These are phyloP conservation scores for Eimeria tenella DNA, from an alignment of 169 alveolate species.

Conservation along the genomic window DNA sequence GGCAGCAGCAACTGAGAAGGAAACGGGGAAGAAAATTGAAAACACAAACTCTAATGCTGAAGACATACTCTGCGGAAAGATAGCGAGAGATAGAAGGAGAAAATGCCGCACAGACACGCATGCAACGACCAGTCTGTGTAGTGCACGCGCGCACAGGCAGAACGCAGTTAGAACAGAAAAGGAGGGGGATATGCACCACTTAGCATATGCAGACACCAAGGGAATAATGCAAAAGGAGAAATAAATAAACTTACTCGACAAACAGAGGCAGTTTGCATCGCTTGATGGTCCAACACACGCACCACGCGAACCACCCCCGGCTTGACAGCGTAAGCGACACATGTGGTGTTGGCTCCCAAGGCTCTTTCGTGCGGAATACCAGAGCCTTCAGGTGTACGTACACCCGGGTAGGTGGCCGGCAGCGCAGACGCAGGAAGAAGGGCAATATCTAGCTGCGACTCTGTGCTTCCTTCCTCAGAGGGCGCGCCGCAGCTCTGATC, in stretches of 20 bases:
- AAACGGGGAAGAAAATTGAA: background rate
- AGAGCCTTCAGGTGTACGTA: background rate
- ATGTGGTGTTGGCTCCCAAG: slow-evolving; percentile 40
- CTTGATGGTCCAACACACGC: slow-evolving; percentile 34
- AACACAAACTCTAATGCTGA: too few species aligned
- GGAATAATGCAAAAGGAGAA: background rate
- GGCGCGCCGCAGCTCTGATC: background rate
- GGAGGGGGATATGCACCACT: background rate
- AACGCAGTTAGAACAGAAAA: background rate
- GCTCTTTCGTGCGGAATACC: background rate
- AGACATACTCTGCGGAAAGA: too few species aligned
- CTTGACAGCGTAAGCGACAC: slow-evolving; percentile 32
- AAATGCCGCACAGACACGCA: too few species aligned
- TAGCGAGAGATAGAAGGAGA: too few species aligned
- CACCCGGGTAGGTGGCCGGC: background rate
- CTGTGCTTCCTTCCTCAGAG: background rate
- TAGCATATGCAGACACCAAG: background rate
- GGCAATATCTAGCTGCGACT: slow-evolving; percentile 10
- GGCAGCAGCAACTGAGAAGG: background rate
- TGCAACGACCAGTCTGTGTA: background rate
- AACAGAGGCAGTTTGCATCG: slow-evolving; percentile 11
- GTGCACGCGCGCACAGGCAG: background rate
- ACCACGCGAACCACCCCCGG: slow-evolving; percentile 58
- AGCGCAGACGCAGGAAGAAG: slow-evolving; percentile 48
- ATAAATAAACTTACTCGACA: slow-evolving; percentile 12